A percentile compares a stretch with the other conserved stretches of the same genome.
These are phyloP conservation scores for Cystobasidium ongulense DNA, from an alignment of 768 basidiomycete genomes.

Conservation along the genomic window DNA sequence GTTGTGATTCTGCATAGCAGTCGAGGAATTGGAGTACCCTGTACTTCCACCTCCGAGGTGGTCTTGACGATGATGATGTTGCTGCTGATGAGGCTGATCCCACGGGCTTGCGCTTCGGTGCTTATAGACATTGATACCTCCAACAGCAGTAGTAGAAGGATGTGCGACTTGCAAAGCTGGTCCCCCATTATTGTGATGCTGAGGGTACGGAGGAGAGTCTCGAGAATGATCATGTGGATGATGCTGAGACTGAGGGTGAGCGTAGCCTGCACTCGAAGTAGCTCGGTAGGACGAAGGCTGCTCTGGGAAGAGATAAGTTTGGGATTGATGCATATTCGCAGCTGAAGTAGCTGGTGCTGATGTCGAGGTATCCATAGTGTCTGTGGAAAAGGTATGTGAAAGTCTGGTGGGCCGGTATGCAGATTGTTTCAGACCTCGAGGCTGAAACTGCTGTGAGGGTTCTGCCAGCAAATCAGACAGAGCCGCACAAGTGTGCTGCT, in stretches of 20 bases:
- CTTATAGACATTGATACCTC: neutral
- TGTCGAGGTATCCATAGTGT: neutral
- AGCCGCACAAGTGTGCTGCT: no score
- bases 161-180: neutral
- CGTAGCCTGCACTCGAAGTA: neutral
- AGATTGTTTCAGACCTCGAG: no score
- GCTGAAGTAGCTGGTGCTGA: neutral
- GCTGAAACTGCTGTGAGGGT: no score
- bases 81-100: neutral
- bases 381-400: neutral
- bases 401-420: no score
- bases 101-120: neutral
- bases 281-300: neutral
- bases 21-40: neutral
- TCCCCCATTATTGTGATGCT: slow-evolving; percentile 1
- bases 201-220: no score
- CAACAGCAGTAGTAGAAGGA: neutral
- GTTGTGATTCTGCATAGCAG: neutral
- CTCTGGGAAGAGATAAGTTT: neutral
- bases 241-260: neutral
- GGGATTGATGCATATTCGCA: neutral
- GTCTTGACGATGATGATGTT: neutral
- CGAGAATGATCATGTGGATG: neutral
- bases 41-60: neutral
- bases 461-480: no score